A percentile compares a stretch with the other conserved stretches of the same genome.
Conservation (phyloP, 306 rosid genomes). For the Castanea crenata region DNA sequence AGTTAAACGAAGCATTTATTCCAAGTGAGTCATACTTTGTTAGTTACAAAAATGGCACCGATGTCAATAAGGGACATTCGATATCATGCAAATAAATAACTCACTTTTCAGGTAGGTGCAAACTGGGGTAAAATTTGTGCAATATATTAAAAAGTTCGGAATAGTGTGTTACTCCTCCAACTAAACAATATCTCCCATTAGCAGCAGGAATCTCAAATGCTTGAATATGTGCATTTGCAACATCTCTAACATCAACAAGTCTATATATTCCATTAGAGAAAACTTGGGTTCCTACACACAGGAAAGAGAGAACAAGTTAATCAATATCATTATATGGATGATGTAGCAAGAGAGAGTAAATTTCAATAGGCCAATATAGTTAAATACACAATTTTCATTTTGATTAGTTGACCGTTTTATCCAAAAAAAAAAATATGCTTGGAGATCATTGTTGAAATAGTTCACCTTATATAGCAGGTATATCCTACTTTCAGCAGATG, state of each 20-base stretch:
- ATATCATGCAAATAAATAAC: not conserved
- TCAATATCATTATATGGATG: not conserved
- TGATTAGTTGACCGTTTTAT: not conserved
- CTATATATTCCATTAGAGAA: conserved; percentile 42
- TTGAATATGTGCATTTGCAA: conserved; percentile 67
- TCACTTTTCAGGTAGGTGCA: conserved; percentile 60
- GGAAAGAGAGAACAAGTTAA: not conserved
- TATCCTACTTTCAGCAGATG: not conserved
- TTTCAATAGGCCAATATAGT: not conserved
- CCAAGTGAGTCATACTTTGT: not conserved
- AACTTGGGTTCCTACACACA: conserved; percentile 50
- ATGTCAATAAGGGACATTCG: not conserved
- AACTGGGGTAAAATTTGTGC: conserved; percentile 49
- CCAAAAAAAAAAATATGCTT: not conserved
- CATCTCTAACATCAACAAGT: conserved; percentile 79
- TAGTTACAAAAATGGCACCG: not conserved
- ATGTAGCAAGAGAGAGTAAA: not conserved
- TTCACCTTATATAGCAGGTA: not conserved
- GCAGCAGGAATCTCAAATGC: conserved; percentile 83
- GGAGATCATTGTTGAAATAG: not conserved
- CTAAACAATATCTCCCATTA: conserved; percentile 62
- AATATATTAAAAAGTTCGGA: conserved; percentile 50
- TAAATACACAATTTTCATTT: not conserved
- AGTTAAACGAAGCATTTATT: no score
- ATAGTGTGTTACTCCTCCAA: conserved; percentile 49